phyloP scores from a whole-genome alignment of 169 alveolate species.

The Fabrea salina region DNA sequence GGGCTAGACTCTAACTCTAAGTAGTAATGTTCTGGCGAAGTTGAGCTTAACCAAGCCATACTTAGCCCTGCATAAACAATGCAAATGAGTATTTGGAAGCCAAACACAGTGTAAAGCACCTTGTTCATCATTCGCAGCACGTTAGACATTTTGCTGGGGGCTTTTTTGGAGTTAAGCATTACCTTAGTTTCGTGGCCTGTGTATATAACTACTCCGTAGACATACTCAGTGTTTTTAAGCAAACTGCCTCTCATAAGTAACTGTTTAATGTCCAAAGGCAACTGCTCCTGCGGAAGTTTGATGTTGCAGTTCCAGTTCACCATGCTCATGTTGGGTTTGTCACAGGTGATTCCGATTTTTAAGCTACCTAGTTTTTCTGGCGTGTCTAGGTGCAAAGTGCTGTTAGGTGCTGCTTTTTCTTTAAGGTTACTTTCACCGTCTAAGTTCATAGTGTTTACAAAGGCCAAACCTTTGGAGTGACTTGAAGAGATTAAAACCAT shows the following conservation, averaged over 20 bases:
- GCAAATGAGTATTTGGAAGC: constrained; percentile 18
- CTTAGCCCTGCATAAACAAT: background rate
- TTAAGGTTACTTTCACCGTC: constrained; percentile 80
- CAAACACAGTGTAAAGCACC: constrained; percentile 37
- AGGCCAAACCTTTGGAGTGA: constrained; percentile 50
- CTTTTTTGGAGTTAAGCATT: constrained; percentile 56
- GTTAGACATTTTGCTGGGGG: constrained; percentile 51
- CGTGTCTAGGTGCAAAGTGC: background rate
- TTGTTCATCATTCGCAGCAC: constrained; percentile 45
- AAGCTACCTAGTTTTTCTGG: background rate
- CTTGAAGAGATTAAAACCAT: constrained; percentile 48
- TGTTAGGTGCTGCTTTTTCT: constrained; percentile 33
- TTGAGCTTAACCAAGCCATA: background rate
- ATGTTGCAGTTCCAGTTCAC: constrained; percentile 41
- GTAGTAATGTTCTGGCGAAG: background rate
- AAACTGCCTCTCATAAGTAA: constrained; percentile 49
- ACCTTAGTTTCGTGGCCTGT: constrained; percentile 96
- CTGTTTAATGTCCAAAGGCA: background rate
- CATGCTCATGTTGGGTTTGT: constrained; percentile 30
- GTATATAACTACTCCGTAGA: constrained; percentile 91
- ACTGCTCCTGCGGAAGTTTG: background rate
- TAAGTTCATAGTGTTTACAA: constrained; percentile 67
- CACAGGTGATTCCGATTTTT: constrained; percentile 19
- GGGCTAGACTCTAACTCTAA: background rate
- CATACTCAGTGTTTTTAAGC: constrained; percentile 91